Evolutionary conservation across 495 filamentous ascomycete genomes (phyloP), one percentile per base, ranked within the genome.

Genomic region (Neurospora africana): DNA sequence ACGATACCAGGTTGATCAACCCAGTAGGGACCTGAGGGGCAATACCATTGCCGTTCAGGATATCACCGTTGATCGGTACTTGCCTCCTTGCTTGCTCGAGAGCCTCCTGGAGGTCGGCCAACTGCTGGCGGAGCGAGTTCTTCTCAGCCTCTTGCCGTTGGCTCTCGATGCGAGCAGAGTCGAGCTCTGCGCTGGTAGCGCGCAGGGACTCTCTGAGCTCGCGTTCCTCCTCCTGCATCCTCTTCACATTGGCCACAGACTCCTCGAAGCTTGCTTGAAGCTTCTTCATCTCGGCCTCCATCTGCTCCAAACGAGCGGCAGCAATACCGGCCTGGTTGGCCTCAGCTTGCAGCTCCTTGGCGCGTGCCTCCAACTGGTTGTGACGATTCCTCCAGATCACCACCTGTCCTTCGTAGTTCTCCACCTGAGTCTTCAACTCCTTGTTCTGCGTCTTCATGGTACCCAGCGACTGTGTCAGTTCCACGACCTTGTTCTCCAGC

Each of bases 401-500:
- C 80, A 99, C 87, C 79, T 99, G 95, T 73, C 88, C 90, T 80
- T 98, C 94, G 84, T 98, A 98, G 82, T 93, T 98, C 79, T 98
- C 93, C 39, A 98, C 90, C 82, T 98, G 95, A 39, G 88, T 89
- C 75, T 91, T 86, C 72, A 98, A 87, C 68, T 88, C 87, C 84
- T 95, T 97, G 86, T 98, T 98, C 80, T 97, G 92, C 61, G 87
- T 86, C 84, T 96, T 97, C 86, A 98, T 89, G 38, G 92, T 90
- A 76, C 95, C 94, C 79, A 98, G 80, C 69, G 91, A 91, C 81
- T 99, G 96, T 11, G 96, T 99, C 75, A 99, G 85, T 83, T 99
- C 96, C 70, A 98, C 92, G 71, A 99, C 95, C 88, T 99, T 98
- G 86, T 98, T 98, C 85, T 98, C 96, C 77, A 99, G 83, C 84